phyloP scores from a whole-genome alignment of 768 basidiomycete genomes.

The Tricholoma matsutake region DNA sequence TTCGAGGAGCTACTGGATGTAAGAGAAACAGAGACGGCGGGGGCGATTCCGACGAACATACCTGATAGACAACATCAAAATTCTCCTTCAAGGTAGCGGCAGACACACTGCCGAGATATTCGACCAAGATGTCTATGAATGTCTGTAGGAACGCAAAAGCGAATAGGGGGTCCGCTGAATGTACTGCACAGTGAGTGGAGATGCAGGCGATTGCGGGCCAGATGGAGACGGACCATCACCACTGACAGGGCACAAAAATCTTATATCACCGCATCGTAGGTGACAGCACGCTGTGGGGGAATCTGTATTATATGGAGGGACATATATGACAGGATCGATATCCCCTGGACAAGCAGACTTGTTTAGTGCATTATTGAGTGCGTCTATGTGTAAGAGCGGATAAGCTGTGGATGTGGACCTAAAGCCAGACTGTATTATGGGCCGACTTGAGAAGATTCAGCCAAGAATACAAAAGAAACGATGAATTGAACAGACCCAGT shows the following conservation, averaged over 20 bases:
- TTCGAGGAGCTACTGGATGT: conserved; percentile 67
- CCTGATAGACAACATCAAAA: conserved; percentile 95
- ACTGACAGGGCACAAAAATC: conserved; percentile 77
- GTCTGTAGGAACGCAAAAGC: conserved; percentile 87
- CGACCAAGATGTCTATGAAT: conserved; percentile 77
- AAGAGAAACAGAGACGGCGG: conserved; percentile 3
- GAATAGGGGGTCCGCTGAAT: conserved; percentile 82
- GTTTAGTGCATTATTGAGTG: conserved; percentile 69
- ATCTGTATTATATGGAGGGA: conserved; percentile 45
- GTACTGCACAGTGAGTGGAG: conserved; percentile 1
- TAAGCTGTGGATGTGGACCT: conserved; percentile 73
- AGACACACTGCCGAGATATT: conserved; percentile 87
- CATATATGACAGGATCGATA: conserved; percentile 74
- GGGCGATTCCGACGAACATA: conserved; percentile 26
- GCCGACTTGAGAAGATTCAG: conserved; percentile 42
- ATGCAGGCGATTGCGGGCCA: conserved; percentile 2
- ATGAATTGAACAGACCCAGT: conserved; percentile 51
- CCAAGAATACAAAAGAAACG: conserved; percentile 11
- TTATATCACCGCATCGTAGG: conserved; percentile 70
- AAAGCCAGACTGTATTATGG: conserved; percentile 91
- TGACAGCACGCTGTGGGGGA: conserved; percentile 81
- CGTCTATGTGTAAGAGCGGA: conserved; percentile 83
- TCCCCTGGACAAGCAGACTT: conserved; percentile 51
- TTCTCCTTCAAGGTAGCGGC: conserved; percentile 81
- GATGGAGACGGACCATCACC: conserved; percentile 63